Conservation (phyloP, 179 eudicot species). For the Nepenthes alata region DNA sequence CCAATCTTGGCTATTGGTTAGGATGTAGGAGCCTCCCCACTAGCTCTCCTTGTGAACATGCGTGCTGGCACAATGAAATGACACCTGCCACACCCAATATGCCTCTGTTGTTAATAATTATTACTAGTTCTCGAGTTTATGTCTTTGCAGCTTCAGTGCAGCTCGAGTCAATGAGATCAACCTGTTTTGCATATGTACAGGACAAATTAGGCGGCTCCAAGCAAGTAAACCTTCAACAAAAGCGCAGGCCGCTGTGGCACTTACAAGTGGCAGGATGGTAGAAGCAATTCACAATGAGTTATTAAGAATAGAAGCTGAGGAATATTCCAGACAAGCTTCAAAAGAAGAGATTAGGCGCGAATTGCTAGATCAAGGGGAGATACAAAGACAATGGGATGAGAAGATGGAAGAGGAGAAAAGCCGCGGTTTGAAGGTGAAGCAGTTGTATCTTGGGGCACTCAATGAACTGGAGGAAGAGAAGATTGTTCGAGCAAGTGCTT, state of each 20-base stretch:
- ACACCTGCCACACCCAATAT: too few relatives aligned
- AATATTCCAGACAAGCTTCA: constrained; percentile 32
- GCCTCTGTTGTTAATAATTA: too few relatives aligned
- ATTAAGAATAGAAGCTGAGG: constrained; percentile 50
- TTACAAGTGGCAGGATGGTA: constrained; percentile 62
- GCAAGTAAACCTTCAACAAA: constrained; percentile 74
- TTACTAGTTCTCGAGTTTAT: too few relatives aligned
- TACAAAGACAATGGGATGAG: constrained; percentile 46
- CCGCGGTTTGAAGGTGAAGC: constrained; percentile 31
- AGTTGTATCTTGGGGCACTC: constrained; percentile 30
- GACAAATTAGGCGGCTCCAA: constrained; percentile 72
- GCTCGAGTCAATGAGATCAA: too few relatives aligned
- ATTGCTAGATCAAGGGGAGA: constrained; percentile 65
- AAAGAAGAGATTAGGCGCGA: constrained; percentile 48
- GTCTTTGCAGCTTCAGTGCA: too few relatives aligned
- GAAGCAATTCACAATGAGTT: constrained; percentile 49
- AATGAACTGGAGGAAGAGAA: constrained; percentile 48
- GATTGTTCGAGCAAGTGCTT: constrained; percentile 31
- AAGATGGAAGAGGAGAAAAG: constrained; percentile 46
- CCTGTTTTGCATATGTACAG: constrained; percentile 22
- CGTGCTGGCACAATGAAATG: too few relatives aligned
- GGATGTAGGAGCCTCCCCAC: background rate
- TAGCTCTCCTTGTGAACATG: too few relatives aligned
- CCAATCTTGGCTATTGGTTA: too few relatives aligned
- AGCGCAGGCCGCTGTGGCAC: constrained; percentile 86